A percentile compares a stretch with the other conserved stretches of the same genome.
Conservation (phyloP, 1,284 basidiomycete genomes). For the Chalciporus sp. region DNA sequence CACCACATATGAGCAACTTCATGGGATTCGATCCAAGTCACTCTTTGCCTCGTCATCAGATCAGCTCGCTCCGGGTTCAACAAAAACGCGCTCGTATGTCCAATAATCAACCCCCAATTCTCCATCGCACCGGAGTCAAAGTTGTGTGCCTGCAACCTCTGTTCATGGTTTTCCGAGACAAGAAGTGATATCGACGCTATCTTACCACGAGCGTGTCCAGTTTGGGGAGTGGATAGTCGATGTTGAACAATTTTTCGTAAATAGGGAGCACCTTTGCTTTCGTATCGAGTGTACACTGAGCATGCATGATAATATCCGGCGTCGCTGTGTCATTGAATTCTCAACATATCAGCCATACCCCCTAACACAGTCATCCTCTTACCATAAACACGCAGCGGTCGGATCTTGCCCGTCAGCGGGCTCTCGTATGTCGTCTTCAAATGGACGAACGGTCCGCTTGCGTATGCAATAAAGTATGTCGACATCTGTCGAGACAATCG, state of each 20-base stretch:
- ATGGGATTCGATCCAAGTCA: constrained; percentile 83
- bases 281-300: constrained; percentile 85
- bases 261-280: constrained; percentile 85
- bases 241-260: constrained; percentile 91
- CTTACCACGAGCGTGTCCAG: constrained; percentile 83
- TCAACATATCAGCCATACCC: neutral
- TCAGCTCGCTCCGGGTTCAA: constrained; percentile 81
- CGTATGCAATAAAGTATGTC: constrained; percentile 92
- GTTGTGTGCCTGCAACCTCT: constrained; percentile 64
- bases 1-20: constrained; percentile 87
- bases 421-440: constrained; percentile 80
- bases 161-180: neutral
- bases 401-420: constrained; percentile 79
- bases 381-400: constrained; percentile 88
- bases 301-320: constrained; percentile 81
- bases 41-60: constrained; percentile 75
- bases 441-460: constrained; percentile 81
- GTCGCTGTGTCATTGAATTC: constrained; percentile 66
- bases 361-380: constrained; percentile 18
- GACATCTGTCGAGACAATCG: constrained; percentile 57
- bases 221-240: constrained; percentile 92
- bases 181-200: constrained; percentile 2
- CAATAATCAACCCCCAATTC: constrained; percentile 95
- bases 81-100: constrained; percentile 82
- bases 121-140: constrained; percentile 96